Conservation (phyloP, 2,329 filamentous ascomycete species). For the Aureobasidium sp. region DNA sequence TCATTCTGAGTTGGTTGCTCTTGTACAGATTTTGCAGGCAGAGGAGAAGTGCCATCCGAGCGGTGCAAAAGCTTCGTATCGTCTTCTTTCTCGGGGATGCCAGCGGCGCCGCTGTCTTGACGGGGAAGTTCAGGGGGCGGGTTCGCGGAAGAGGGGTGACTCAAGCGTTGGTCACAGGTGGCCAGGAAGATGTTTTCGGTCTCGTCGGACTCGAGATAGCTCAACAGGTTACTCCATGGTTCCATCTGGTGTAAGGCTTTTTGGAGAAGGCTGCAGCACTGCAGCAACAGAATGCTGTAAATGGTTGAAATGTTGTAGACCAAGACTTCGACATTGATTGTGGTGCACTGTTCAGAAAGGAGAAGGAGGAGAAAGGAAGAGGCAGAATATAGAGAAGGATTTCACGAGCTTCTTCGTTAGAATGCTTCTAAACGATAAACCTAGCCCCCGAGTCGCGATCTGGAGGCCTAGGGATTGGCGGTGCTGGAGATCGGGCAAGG, state of each 20-base stretch:
- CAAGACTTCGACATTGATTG: not conserved
- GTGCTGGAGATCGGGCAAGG: not conserved
- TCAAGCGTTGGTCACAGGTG: conserved; percentile 38
- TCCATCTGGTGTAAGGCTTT: conserved; percentile 30
- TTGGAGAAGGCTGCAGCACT: conserved; percentile 28
- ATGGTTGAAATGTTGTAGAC: conserved; percentile 20
- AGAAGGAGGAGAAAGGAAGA: not conserved
- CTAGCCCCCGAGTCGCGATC: not conserved
- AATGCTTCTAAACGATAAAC: too few species aligned
- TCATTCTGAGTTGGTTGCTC: conserved; percentile 36
- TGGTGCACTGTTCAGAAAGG: not conserved
- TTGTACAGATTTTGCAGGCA: not conserved
- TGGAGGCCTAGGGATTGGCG: not conserved
- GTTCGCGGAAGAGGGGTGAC: conserved; percentile 43
- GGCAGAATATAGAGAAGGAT: not conserved
- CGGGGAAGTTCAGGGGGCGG: conserved; percentile 8
- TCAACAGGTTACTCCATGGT: conserved; percentile 27
- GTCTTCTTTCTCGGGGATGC: not conserved
- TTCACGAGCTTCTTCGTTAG: too few species aligned
- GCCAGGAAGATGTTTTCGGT: conserved; percentile 31
- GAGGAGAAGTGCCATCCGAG: not conserved
- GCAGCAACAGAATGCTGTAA: conserved; percentile 51
- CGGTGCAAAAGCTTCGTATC: not conserved
- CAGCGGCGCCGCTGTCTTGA: not conserved
- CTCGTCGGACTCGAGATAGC: conserved; percentile 20